Base-by-base conservation (phyloP, 805 yeast species). In the Metschnikowia continentalis region DNA sequence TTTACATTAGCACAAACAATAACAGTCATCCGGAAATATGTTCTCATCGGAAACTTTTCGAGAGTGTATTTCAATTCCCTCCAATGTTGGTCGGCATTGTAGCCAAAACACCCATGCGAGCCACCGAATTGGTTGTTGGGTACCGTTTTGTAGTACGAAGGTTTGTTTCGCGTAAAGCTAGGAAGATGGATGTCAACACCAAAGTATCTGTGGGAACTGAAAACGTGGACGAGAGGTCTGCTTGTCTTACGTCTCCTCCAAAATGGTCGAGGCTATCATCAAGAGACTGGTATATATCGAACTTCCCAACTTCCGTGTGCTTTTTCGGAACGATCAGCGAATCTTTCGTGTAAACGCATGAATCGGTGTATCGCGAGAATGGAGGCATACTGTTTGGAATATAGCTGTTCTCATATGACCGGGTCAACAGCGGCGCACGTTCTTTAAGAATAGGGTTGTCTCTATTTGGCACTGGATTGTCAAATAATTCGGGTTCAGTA, bases 361-460 rank as follows among this genome's bases (percentile, higher is more conserved):
- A 52, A 50, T 72, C 75, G 42, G 59, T 60, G 42, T 66, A 70
- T 5, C 55, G 51, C 6, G 75, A 76, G 55, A 74, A 74, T 1
- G 77, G 76, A 1, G 77, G 78, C 47, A 65, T 51, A 14, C 66
- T 61, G 49, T 60, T 55, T 13, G 75, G 69, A 13, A 70, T 56
- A 53, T 55, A 54, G 30, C 33, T 37, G 32, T 32, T 35, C 13
- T 43, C 54, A 58, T 36, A 40, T 13, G 55, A 19, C 10, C 54
- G 19, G 15, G 22, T 26, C 20, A 22, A 37, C 17, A 45, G 50
- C 30, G 43, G 47, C n/a, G 53, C 32, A 23, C 43, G 53, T 17
- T 65, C 65, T 3, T 40, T 44, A 6, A 68, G 47, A 19, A 68
- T 56, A 5, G 63, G 61, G 50, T 62, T 66, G 14, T 52, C 22